phyloP scores from a whole-genome alignment of 2,329 filamentous ascomycete genomes.

The Pseudocercospora cruenta region DNA sequence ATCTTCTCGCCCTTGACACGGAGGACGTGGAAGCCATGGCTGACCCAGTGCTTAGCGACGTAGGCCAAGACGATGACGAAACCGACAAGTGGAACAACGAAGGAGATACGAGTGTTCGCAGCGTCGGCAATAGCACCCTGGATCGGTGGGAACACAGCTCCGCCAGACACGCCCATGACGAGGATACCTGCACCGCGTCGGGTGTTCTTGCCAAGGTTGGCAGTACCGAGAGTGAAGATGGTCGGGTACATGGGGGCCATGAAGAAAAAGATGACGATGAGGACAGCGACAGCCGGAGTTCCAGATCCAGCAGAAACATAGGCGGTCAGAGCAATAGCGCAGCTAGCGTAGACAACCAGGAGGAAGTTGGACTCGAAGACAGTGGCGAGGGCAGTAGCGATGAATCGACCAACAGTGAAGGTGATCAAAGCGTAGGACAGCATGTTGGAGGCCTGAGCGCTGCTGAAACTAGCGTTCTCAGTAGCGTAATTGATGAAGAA shows the following conservation, averaged over 20 bases:
- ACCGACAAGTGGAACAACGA: constrained; percentile 49
- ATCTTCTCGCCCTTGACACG: constrained; percentile 38
- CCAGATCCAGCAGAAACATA: constrained; percentile 40
- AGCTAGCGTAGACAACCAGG: constrained; percentile 39
- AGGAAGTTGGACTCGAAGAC: constrained; percentile 44
- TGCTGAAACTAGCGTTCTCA: constrained; percentile 37
- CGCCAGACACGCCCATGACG: constrained; percentile 44
- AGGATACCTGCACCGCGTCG: constrained; percentile 47
- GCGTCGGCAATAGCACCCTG: constrained; percentile 45
- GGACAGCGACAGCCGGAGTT: constrained; percentile 37
- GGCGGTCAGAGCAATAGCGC: constrained; percentile 41
- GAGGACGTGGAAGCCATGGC: constrained; percentile 39
- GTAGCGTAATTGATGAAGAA: constrained; percentile 48
- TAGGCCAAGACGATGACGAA: constrained; percentile 47
- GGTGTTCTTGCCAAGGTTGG: constrained; percentile 45
- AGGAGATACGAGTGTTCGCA: constrained; percentile 47
- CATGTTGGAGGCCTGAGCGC: constrained; percentile 41
- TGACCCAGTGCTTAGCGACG: constrained; percentile 39
- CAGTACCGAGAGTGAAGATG: constrained; percentile 46
- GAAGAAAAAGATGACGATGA: constrained; percentile 45
- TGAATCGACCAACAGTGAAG: constrained; percentile 47
- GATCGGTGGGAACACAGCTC: constrained; percentile 42
- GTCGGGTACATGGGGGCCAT: constrained; percentile 45
- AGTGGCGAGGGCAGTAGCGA: constrained; percentile 41
- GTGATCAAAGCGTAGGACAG: constrained; percentile 44